These are phyloP conservation scores for Quercus bicolor DNA, from an alignment of 306 rosid genomes.

Conservation along the genomic window DNA sequence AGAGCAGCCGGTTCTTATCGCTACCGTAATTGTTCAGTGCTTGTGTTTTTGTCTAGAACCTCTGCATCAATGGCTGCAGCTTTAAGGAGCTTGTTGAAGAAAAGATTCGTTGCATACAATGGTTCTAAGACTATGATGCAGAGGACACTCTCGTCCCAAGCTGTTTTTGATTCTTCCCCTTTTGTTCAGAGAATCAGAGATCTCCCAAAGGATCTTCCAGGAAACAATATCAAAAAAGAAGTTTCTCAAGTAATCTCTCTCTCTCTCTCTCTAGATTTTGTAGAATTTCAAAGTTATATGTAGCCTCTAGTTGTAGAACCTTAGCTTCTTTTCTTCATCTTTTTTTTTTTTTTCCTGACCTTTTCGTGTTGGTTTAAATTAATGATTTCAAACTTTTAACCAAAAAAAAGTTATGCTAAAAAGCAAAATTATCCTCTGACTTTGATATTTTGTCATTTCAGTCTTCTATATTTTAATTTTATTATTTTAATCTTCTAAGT, in stretches of 20 bases:
- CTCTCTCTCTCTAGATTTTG: neutral
- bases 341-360: too few relatives aligned
- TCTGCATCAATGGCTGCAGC: conserved; percentile 51
- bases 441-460: too few relatives aligned
- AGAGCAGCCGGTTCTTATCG: too few relatives aligned
- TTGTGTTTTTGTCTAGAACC: neutral
- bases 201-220: conserved; percentile 82
- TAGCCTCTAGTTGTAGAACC: too few relatives aligned
- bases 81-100: conserved; percentile 34
- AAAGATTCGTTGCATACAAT: conserved; percentile 22
- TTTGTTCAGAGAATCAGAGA: conserved; percentile 69
- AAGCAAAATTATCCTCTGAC: too few relatives aligned
- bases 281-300: too few relatives aligned
- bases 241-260: conserved; percentile 53
- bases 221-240: conserved; percentile 61
- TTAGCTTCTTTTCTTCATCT: too few relatives aligned
- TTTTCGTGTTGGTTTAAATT: too few relatives aligned
- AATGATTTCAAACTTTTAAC: too few relatives aligned
- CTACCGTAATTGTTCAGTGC: neutral
- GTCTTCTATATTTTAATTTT: too few relatives aligned
- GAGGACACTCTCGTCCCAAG: conserved; percentile 42
- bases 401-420: too few relatives aligned
- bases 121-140: neutral
- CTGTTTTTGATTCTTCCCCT: conserved; percentile 43
- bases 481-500: too few relatives aligned